Base-by-base conservation (phyloP, 768 basidiomycete species). In the Inosperma sp. region DNA sequence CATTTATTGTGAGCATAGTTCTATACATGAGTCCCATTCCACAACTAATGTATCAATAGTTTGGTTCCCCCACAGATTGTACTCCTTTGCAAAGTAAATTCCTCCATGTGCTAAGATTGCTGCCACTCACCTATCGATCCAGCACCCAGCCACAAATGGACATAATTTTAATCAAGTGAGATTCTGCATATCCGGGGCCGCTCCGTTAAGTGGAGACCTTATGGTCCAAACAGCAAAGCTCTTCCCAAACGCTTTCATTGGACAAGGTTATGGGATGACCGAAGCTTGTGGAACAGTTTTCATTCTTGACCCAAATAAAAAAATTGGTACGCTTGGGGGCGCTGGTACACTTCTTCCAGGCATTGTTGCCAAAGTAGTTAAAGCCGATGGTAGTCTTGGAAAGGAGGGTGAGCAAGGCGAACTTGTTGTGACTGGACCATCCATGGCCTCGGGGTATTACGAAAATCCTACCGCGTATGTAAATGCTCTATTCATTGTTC, bases 231-330 rank as follows among this genome's bases (percentile, higher is more conserved):
- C 83, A 35, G 59, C 66, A n/a, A 60, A 72, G 41, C 51, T 82
- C 7, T 60, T 84, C 13, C 82, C 83, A 1, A 79, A 83, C 49
- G 80, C 81, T 8, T 65, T 64, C n/a, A 77, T 84, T 40, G 82
- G 82, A 7, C 83, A 84, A 66, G 83, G 79, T 48, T 84, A 81
- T 62, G 83, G 85, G 17, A 72, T 83, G 52, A 86, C 85, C 3
- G 85, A 86, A 63, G 80, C 82, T 3, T 74, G 71, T 51, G 78
- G 81, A 0, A 74, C 79, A 0, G 61, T 85, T 48, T 65, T 73
- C 10, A 70, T 78, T 49, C 61, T 79, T 54, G 74, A 74, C 23
- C 66, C 68, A 12, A 68, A 59, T 42, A 72, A 68, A 57, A 73
- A 66, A 59, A 61, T 75, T 54, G 77, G 71, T 52, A 78, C 71